Percentiles rank a stretch among this genome's conserved stretches.
These are phyloP conservation scores for Galerina sulciceps DNA, from an alignment of 768 basidiomycete genomes.

Conservation along the genomic window DNA sequence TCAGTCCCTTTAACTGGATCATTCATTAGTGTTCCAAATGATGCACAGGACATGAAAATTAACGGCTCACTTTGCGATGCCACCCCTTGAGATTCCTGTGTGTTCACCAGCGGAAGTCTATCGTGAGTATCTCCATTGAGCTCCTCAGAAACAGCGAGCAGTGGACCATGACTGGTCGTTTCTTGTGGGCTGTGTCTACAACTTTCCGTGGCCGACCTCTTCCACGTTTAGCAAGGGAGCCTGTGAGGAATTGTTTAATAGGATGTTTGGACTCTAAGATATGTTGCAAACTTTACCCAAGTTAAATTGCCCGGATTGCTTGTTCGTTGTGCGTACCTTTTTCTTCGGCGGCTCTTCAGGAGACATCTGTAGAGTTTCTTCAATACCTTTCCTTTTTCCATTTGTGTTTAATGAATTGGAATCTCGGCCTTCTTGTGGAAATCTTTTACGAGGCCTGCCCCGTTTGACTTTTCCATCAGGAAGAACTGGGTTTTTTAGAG, in stretches of 20 bases:
- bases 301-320: background rate
- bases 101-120: too few relatives aligned
- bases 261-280: background rate
- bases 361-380: constrained; percentile 15
- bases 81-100: too few relatives aligned
- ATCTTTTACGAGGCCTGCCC: constrained; percentile 53
- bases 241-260: background rate
- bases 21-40: too few relatives aligned
- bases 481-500: constrained; percentile 50
- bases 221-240: background rate
- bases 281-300: background rate
- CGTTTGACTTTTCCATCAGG: constrained; percentile 59
- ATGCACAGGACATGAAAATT: too few relatives aligned
- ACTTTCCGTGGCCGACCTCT: constrained; percentile 8
- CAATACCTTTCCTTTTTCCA: constrained; percentile 11
- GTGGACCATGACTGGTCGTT: background rate
- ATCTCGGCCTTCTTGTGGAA: constrained; percentile 17
- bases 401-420: constrained; percentile 12
- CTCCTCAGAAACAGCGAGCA: background rate
- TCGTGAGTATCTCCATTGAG: too few relatives aligned
- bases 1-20: too few relatives aligned
- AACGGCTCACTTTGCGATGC: too few relatives aligned
- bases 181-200: background rate
- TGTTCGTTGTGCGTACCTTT: constrained; percentile 10
- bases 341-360: background rate